Percentiles rank a stretch among this genome's conserved stretches.
These are phyloP conservation scores for Vachellia collinsii DNA, from an alignment of 306 rosid genomes.

Conservation along the genomic window DNA sequence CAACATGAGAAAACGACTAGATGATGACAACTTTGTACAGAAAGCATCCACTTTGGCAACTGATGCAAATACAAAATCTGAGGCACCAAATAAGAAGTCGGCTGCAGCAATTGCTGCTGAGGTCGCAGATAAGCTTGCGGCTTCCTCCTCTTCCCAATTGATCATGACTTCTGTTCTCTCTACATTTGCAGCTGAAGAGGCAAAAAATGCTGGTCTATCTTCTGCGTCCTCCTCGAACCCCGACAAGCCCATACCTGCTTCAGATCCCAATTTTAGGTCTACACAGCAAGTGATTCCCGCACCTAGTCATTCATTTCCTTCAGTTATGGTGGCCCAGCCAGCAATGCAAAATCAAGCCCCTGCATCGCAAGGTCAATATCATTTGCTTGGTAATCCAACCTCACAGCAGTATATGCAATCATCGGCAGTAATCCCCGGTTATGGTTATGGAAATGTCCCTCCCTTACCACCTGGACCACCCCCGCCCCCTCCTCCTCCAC, in stretches of 20 bases:
- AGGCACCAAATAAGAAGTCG: slow-evolving; percentile 60
- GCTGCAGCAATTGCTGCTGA: slow-evolving; percentile 91
- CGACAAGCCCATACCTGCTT: slow-evolving; percentile 44
- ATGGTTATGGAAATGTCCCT: slow-evolving; percentile 67
- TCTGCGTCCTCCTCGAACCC: slow-evolving; percentile 56
- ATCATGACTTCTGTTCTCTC: slow-evolving; percentile 91
- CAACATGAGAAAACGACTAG: slow-evolving; percentile 68
- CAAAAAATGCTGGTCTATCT: slow-evolving; percentile 66
- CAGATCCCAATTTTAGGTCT: slow-evolving; percentile 65
- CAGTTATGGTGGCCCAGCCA: slow-evolving; percentile 64
- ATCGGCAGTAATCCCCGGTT: slow-evolving; percentile 56
- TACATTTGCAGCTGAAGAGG: slow-evolving; percentile 88
- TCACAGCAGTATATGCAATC: slow-evolving; percentile 75
- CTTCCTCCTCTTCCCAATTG: slow-evolving; percentile 89
- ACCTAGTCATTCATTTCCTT: slow-evolving; percentile 67
- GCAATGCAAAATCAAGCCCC: slow-evolving; percentile 56
- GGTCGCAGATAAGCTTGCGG: slow-evolving; percentile 94
- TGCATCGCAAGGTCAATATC: slow-evolving; percentile 72
- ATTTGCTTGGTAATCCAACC: slow-evolving; percentile 57
- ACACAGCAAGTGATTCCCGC: slow-evolving; percentile 55
- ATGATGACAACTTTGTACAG: slow-evolving; percentile 61
- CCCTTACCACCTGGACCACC: slow-evolving; percentile 57
- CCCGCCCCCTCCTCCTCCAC: slow-evolving; percentile 48
- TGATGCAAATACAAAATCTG: slow-evolving; percentile 50
- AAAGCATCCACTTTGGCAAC: slow-evolving; percentile 48